A percentile compares a stretch with the other conserved stretches of the same genome.
Evolutionary conservation across 345 rosid species (phyloP).

Genomic region (Eucalyptus decipiens): DNA sequence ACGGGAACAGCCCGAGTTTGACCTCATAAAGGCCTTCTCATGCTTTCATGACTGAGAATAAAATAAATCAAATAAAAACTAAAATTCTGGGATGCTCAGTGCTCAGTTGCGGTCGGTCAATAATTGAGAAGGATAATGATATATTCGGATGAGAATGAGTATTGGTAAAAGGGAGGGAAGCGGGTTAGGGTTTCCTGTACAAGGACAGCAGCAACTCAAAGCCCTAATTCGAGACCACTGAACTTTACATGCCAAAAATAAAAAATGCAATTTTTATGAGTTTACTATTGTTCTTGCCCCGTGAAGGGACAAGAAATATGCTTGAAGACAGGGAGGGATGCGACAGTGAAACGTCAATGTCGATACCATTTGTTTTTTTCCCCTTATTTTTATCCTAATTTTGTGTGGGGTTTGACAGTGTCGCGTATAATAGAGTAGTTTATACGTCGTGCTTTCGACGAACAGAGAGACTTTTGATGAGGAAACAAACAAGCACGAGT

Average conservation of each 20-base stretch:
- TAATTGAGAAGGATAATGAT: background rate
- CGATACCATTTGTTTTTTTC: background rate
- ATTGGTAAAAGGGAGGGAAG: background rate
- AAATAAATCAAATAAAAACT: background rate
- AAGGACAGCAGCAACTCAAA: background rate
- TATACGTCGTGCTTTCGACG: background rate
- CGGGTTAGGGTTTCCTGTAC: background rate
- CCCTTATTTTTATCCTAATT: background rate
- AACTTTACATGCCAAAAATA: background rate
- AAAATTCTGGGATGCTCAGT: background rate
- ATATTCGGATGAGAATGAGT: background rate
- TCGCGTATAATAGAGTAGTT: background rate
- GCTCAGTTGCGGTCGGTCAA: background rate
- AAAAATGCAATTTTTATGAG: background rate
- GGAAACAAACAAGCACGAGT: background rate
- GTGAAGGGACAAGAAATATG: background rate
- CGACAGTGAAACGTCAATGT: background rate
- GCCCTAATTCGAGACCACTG: background rate
- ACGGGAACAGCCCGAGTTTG: background rate
- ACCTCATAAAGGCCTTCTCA: background rate
- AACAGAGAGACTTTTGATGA: background rate
- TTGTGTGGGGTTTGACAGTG: background rate
- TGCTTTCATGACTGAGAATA: background rate
- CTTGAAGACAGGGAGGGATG: background rate
- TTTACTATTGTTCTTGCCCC: background rate